phyloP scores from a whole-genome alignment of 176 grass and related monocot genomes.

The Musa acuminata region DNA sequence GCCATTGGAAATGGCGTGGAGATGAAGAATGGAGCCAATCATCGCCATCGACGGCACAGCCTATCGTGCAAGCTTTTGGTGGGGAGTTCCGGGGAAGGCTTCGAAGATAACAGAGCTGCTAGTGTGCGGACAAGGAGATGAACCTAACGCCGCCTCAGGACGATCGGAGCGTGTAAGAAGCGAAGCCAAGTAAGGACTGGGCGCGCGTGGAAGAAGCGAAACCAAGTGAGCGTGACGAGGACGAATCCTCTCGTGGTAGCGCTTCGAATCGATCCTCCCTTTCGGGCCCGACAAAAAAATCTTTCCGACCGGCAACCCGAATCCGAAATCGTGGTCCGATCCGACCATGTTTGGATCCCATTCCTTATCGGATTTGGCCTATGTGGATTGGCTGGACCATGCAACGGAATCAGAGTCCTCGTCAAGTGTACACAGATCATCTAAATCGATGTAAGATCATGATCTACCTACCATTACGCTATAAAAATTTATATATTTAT shows the following conservation, averaged over 20 bases:
- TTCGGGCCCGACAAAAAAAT: not conserved
- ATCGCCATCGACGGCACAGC: not conserved
- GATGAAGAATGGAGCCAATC: not conserved
- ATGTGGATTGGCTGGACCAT: not conserved
- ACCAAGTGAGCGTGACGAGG: conserved; percentile 32
- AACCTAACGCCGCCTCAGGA: not conserved
- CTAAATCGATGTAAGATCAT: no score
- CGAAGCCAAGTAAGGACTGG: conserved; percentile 3
- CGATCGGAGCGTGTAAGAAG: conserved; percentile 3
- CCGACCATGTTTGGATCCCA: not conserved
- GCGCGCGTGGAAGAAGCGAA: conserved; percentile 54
- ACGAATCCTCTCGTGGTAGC: not conserved
- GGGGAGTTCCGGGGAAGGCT: not conserved
- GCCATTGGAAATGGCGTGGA: not conserved
- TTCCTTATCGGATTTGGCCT: not conserved
- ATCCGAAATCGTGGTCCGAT: not conserved
- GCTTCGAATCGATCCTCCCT: not conserved
- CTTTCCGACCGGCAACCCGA: not conserved
- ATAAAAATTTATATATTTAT: no score
- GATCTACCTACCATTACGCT: no score
- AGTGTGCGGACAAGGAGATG: not conserved
- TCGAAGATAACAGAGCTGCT: not conserved
- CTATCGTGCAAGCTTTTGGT: not conserved
- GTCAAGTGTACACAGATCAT: no score
- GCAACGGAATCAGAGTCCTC: no score